Evolutionary conservation across 1,284 basidiomycete species (phyloP).

Genomic region (Tilletia setariae): DNA sequence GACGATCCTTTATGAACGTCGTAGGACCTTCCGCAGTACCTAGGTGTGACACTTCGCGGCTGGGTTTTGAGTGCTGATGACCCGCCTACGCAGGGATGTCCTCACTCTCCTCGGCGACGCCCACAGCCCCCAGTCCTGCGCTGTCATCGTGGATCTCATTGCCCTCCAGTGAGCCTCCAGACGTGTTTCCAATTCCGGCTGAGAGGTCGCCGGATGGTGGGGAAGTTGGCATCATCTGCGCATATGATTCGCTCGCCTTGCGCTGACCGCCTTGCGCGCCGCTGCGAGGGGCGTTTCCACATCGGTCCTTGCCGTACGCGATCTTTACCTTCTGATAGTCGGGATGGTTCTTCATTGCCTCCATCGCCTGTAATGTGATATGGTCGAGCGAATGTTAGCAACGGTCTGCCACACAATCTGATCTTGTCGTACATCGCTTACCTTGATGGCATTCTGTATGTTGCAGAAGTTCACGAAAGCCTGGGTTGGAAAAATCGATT

Average conservation of each 20-base stretch:
- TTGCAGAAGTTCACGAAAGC: slow-evolving; percentile 54
- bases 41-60: too few species aligned
- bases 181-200: neutral
- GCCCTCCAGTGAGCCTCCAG: neutral
- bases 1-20: too few species aligned
- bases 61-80: too few species aligned
- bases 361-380: slow-evolving; percentile 37
- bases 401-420: neutral
- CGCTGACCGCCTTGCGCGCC: slow-evolving; percentile 15
- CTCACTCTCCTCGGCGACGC: slow-evolving; percentile 11
- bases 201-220: neutral
- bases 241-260: slow-evolving; percentile 13
- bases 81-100: neutral
- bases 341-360: slow-evolving; percentile 51
- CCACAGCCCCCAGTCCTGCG: neutral
- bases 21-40: too few species aligned
- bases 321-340: slow-evolving; percentile 51
- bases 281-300: slow-evolving; percentile 46
- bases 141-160: neutral
- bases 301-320: slow-evolving; percentile 51
- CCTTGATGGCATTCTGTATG: slow-evolving; percentile 53
- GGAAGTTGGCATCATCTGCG: neutral
- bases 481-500: slow-evolving; percentile 16
- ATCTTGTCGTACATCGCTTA: neutral
- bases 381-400: neutral